These are phyloP conservation scores for Pyrenula aspistea DNA, from an alignment of 495 filamentous ascomycete species.

Conservation along the genomic window DNA sequence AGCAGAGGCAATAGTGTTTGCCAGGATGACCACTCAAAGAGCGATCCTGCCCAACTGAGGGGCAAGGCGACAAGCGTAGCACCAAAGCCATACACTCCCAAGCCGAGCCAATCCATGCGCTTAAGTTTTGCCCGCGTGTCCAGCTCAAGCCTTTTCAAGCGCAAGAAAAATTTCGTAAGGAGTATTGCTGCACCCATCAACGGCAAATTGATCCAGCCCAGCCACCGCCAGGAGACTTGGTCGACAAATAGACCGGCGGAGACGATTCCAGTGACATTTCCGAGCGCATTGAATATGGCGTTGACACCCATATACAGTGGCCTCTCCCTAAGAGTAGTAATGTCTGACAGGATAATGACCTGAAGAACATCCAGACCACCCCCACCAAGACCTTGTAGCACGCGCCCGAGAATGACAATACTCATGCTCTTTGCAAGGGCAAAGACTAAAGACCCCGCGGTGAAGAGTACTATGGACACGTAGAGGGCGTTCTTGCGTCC, in stretches of 20 bases:
- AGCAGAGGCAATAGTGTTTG: conserved; percentile 24
- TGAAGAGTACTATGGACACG: conserved; percentile 12
- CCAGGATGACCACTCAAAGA: conserved; percentile 28
- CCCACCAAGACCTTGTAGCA: conserved; percentile 17
- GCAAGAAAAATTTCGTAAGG: conserved; percentile 18
- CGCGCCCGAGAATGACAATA: conserved; percentile 16
- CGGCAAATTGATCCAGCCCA: conserved; percentile 30
- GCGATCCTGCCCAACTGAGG: conserved; percentile 25
- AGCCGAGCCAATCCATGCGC: conserved; percentile 11
- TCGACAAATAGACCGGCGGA: conserved; percentile 3
- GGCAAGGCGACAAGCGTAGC: conserved; percentile 20
- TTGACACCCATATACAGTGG: conserved; percentile 23
- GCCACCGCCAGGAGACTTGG: conserved; percentile 25
- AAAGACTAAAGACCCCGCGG: conserved; percentile 15
- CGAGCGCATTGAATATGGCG: conserved; percentile 9
- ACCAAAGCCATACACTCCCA: conserved; percentile 13
- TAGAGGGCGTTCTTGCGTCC: conserved; percentile 17
- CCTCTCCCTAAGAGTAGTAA: no score
- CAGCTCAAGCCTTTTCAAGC: conserved; percentile 12
- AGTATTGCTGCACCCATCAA: conserved; percentile 11
- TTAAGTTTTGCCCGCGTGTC: conserved; percentile 10
- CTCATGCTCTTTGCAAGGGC: conserved; percentile 8
- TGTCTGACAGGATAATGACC: no score
- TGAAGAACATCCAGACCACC: no score
- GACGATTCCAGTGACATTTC: conserved; percentile 5